These are phyloP conservation scores for Achlya hypogyna DNA, from an alignment of 352 stramenopile species.

Conservation along the genomic window DNA sequence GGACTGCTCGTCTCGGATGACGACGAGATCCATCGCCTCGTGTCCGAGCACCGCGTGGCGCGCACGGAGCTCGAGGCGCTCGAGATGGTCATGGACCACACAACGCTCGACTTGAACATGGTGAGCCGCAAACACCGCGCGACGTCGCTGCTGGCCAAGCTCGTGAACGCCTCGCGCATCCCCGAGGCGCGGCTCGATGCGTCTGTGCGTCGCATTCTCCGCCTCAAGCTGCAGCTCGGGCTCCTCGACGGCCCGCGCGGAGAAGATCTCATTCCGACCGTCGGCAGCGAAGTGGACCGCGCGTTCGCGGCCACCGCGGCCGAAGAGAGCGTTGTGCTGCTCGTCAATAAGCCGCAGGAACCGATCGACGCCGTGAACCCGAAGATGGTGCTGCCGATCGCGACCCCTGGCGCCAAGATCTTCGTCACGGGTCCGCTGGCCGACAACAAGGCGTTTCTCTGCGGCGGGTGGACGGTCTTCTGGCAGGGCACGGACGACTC, in stretches of 20 bases:
- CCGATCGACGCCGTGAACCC: slow-evolving; percentile 22
- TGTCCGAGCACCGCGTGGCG: slow-evolving; percentile 46
- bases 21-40: slow-evolving; percentile 85
- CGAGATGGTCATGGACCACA: slow-evolving; percentile 54
- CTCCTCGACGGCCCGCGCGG: slow-evolving; percentile 40
- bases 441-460: slow-evolving; percentile 59
- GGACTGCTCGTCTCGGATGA: slow-evolving; percentile 89
- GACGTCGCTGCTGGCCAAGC: slow-evolving; percentile 36
- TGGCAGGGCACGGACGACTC: slow-evolving; percentile 80
- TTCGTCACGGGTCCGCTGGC: slow-evolving; percentile 56
- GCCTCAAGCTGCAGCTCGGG: slow-evolving; percentile 53
- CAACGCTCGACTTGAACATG: slow-evolving; percentile 89
- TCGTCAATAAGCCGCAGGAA: slow-evolving; percentile 62
- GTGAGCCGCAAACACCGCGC: slow-evolving; percentile 22
- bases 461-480: slow-evolving; percentile 72
- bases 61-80: slow-evolving; percentile 43
- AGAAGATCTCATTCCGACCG: slow-evolving; percentile 28
- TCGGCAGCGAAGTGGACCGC: slow-evolving; percentile 44
- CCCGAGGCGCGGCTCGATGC: slow-evolving; percentile 41
- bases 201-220: slow-evolving; percentile 56
- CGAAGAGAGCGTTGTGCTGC: slow-evolving; percentile 68
- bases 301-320: slow-evolving; percentile 48
- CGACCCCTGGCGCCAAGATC: slow-evolving; percentile 19
- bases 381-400: not conserved
- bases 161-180: slow-evolving; percentile 37